Percentiles rank a stretch among this genome's conserved stretches.
phyloP scores from a whole-genome alignment of 73 alveolate genomes.

The Uronychia binucleata region DNA sequence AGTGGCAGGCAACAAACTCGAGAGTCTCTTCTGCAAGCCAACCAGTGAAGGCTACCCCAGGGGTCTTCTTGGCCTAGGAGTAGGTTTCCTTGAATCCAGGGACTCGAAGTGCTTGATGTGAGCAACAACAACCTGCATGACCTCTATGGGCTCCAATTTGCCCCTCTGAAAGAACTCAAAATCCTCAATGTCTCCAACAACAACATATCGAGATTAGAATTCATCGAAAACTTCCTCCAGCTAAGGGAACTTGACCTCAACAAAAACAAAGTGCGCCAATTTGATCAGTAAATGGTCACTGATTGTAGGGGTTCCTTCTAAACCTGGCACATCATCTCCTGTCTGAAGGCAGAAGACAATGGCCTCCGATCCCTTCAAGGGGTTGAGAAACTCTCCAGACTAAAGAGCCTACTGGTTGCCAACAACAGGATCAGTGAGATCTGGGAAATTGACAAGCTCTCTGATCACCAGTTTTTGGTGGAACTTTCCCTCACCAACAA shows the following conservation, averaged over 20 bases:
- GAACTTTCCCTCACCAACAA: slow-evolving; percentile 60
- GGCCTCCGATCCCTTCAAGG: slow-evolving; percentile 9
- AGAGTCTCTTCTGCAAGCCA: slow-evolving; percentile 65
- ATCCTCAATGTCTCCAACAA: slow-evolving; percentile 56
- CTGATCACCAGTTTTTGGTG: slow-evolving; percentile 20
- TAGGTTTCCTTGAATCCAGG: slow-evolving; percentile 10
- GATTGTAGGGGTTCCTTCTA: slow-evolving; percentile 9
- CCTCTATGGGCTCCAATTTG: slow-evolving; percentile 57
- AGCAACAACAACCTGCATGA: slow-evolving; percentile 48
- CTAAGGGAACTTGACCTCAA: slow-evolving; percentile 65
- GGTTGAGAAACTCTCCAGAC: slow-evolving; percentile 36
- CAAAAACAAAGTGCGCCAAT: slow-evolving; percentile 46
- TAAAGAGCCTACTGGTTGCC: slow-evolving; percentile 34
- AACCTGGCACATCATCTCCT: slow-evolving; percentile 18
- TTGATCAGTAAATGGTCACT: slow-evolving; percentile 37
- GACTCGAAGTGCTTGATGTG: slow-evolving; percentile 56
- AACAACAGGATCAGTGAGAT: slow-evolving; percentile 64
- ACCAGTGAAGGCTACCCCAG: slow-evolving; percentile 65
- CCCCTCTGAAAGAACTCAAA: slow-evolving; percentile 51
- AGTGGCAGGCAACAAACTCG: slow-evolving; percentile 66
- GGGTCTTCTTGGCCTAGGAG: slow-evolving; percentile 66
- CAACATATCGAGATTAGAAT: slow-evolving; percentile 59
- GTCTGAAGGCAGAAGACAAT: slow-evolving; percentile 61
- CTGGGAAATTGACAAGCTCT: slow-evolving; percentile 56
- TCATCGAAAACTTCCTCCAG: slow-evolving; percentile 33